Percentiles rank a stretch among this genome's conserved stretches.
These are phyloP conservation scores for Bruguiera sexangula DNA, from an alignment of 345 rosid genomes.

Conservation along the genomic window DNA sequence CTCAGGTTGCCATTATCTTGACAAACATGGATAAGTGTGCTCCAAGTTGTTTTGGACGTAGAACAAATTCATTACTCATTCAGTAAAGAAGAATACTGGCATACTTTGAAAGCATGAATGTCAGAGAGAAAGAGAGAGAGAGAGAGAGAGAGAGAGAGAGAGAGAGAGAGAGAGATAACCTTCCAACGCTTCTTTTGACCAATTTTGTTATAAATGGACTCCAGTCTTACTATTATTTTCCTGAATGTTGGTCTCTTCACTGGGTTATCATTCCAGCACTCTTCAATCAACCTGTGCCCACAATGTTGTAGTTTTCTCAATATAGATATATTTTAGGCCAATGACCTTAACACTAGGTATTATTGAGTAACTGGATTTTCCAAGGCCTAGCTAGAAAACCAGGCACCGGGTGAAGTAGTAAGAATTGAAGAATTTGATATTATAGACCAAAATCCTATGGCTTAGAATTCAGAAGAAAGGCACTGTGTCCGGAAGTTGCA, in stretches of 20 bases:
- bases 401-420: not conserved
- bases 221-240: conserved; percentile 61
- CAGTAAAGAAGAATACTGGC: not conserved
- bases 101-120: not conserved
- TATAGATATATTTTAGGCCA: not conserved
- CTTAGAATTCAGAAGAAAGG: not conserved
- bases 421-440: not conserved
- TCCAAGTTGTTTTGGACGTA: not conserved
- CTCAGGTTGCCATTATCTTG: not conserved
- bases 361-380: not conserved
- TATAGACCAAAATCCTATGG: not conserved
- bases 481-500: not conserved
- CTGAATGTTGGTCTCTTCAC: conserved; percentile 75
- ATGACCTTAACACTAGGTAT: not conserved
- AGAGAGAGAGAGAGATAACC: conserved; percentile 37
- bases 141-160: conserved; percentile 7
- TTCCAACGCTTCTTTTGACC: conserved; percentile 75
- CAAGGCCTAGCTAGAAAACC: no score
- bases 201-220: conserved; percentile 45
- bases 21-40: not conserved
- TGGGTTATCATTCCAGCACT: conserved; percentile 84
- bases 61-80: not conserved
- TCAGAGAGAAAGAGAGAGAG: not conserved
- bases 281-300: conserved; percentile 68
- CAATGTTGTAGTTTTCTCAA: no score